A percentile compares a stretch with the other conserved stretches of the same genome.
phyloP scores from a whole-genome alignment of 2,329 filamentous ascomycete species.

The Penicillium sp. region DNA sequence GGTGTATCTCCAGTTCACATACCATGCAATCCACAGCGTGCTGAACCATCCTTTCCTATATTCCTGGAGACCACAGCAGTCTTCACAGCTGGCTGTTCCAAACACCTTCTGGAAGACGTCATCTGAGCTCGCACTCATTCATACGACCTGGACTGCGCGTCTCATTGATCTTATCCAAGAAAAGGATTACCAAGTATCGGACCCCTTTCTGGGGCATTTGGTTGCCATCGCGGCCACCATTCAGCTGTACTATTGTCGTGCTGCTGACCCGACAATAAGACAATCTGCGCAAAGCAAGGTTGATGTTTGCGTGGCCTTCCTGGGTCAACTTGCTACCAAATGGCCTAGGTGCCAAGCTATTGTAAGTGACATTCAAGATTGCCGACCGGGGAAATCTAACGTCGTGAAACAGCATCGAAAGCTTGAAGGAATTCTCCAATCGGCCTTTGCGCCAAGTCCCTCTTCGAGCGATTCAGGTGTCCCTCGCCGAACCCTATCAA shows the following conservation, averaged over 20 bases:
- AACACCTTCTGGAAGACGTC: slow-evolving; percentile 58
- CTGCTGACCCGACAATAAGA: slow-evolving; percentile 41
- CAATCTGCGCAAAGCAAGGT: slow-evolving; percentile 29
- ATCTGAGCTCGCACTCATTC: slow-evolving; percentile 53
- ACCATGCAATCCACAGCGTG: slow-evolving; percentile 33
- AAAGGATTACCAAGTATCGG: slow-evolving; percentile 50
- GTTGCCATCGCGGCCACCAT: slow-evolving; percentile 56
- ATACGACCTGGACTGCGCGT: slow-evolving; percentile 56
- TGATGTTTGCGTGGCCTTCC: slow-evolving; percentile 26
- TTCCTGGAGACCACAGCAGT: slow-evolving; percentile 54
- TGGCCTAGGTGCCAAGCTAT: slow-evolving; percentile 30
- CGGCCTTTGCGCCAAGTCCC: slow-evolving; percentile 25
- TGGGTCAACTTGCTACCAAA: slow-evolving; percentile 24
- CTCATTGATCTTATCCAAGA: slow-evolving; percentile 57
- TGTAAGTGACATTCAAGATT: slow-evolving; percentile 15
- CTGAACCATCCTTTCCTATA: slow-evolving; percentile 40
- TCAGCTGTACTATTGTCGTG: slow-evolving; percentile 56
- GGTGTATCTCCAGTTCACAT: slow-evolving; percentile 34
- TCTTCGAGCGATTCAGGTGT: slow-evolving; percentile 8
- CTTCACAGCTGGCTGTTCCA: slow-evolving; percentile 53
- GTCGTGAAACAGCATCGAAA: slow-evolving; percentile 25
- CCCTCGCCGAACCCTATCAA: slow-evolving; percentile 29
- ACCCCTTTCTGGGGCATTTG: slow-evolving; percentile 55
- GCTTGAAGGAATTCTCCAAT: slow-evolving; percentile 26
- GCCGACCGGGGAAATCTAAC: background rate